phyloP scores from a whole-genome alignment of 495 filamentous ascomycete genomes.

The Talaromyces ruber region DNA sequence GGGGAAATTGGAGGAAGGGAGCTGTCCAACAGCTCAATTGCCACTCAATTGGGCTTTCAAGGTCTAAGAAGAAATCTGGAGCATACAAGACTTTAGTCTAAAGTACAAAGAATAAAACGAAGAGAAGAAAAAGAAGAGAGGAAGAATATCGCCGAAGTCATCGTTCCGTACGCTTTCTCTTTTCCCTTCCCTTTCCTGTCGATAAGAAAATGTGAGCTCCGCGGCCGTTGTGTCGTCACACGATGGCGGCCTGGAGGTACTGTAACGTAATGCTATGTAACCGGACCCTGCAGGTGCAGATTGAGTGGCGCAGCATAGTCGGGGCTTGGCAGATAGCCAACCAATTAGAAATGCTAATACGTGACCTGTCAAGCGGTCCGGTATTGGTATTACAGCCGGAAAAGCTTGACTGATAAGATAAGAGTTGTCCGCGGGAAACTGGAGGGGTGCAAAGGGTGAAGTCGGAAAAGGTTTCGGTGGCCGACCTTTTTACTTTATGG shows the following conservation, averaged over 20 bases:
- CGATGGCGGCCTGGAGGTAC: not conserved
- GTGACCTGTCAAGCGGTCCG: not conserved
- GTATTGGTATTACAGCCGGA: constrained; percentile 4
- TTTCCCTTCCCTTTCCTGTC: not conserved
- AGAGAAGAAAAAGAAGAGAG: constrained; percentile 21
- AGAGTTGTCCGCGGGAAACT: constrained; percentile 5
- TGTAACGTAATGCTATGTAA: not conserved
- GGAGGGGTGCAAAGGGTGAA: not conserved
- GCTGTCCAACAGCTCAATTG: constrained; percentile 5
- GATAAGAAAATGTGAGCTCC: constrained; percentile 1
- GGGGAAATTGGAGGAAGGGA: constrained; percentile 11
- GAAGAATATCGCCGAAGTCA: constrained; percentile 4
- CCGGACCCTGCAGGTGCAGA: not conserved
- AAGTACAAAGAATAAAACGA: constrained; percentile 7
- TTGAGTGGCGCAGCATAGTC: not conserved
- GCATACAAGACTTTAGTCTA: constrained; percentile 4
- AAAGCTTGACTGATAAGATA: constrained; percentile 6
- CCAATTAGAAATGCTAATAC: not conserved
- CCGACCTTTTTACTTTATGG: not conserved
- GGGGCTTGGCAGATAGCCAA: not conserved
- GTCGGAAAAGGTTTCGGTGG: constrained; percentile 5
- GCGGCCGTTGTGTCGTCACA: not conserved
- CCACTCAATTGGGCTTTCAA: not conserved
- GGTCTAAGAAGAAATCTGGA: constrained; percentile 12
- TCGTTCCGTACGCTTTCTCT: not conserved